A percentile compares a stretch with the other conserved stretches of the same genome.
These are phyloP conservation scores for Apocynum venetum DNA, from an alignment of 257 asterid genomes.

Conservation along the genomic window DNA sequence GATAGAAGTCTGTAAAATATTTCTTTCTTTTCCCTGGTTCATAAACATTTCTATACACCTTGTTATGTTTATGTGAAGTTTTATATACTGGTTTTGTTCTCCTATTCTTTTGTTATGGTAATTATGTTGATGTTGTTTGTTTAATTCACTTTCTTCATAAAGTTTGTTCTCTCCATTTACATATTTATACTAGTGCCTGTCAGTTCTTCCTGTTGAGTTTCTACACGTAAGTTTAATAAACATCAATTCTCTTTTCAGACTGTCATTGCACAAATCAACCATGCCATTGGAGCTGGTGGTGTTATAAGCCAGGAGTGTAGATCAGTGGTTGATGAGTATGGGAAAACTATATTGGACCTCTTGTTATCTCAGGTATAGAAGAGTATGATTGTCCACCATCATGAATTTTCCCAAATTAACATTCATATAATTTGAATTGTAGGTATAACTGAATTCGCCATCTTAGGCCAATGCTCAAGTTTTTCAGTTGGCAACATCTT, in stretches of 20 bases:
- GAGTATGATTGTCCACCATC: background rate
- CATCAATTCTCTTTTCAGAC: constrained; percentile 37
- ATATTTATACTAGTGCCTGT: too few relatives aligned
- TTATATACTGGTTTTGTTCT: background rate
- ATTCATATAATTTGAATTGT: background rate
- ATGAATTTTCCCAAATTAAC: background rate
- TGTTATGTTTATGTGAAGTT: background rate
- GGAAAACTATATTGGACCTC: constrained; percentile 61
- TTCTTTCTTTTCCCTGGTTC: background rate
- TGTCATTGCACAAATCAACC: constrained; percentile 64
- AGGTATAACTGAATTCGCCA: background rate
- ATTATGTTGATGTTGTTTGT: background rate
- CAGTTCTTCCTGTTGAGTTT: background rate
- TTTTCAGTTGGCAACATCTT: too few relatives aligned
- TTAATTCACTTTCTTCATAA: background rate
- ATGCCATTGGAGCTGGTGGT: constrained; percentile 89
- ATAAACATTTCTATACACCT: background rate
- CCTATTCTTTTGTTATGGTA: background rate
- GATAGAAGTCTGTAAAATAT: background rate
- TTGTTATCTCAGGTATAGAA: constrained; percentile 53
- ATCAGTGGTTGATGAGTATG: constrained; percentile 56
- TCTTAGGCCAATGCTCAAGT: too few relatives aligned
- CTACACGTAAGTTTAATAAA: constrained; percentile 4
- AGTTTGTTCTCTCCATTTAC: background rate
- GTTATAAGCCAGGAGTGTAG: constrained; percentile 89